Base-by-base conservation (phyloP, 2,329 filamentous ascomycete genomes). In the Fusarium incarnatum region DNA sequence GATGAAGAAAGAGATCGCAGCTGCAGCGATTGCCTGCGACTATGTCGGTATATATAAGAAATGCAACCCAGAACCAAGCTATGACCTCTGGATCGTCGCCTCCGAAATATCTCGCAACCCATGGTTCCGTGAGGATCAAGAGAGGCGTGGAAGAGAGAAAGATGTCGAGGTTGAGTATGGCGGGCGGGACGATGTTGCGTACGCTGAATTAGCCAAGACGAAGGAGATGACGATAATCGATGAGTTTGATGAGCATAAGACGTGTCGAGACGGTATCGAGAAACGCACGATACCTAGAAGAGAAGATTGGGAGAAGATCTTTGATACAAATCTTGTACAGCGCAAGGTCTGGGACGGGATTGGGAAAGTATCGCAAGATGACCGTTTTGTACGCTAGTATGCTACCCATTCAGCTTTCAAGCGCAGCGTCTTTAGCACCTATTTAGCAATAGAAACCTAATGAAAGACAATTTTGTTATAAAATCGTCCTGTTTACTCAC, bases 11-110 rank as follows among this genome's bases (percentile, higher is more conserved):
- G 41, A 56, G 34, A 3, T 16, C 10, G 53, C 52, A 1, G 62
- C 59, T 0, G 62, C 62, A 5, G 59, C 58, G 15, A 65, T 62
- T 32, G 47, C n/a, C n/a, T 65, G 58, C 13, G n/a, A 65, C 12
- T 65, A 54, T 2, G 18, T 3, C 0, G 1, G 3, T 5, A 1
- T 37, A 1, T 59, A 53, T 6, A 37, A 8, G 10, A 27, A 27
- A 4, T 27, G 25, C 25, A 27, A 53, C 11, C 48, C 56, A 46
- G 56, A 55, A 13, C 56, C 56, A 2, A 55, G 25, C 7, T 59
- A n/a, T n/a, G 11, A 46, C 12, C 5, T 55, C 1, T 59, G 56
- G 56, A 9, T 18, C 3, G n/a, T 58, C 8, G 28, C 22, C 4
- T 1, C 2, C 2, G 8, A 32, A 13, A 30, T 46, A 5, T 54